Evolutionary conservation across 2,329 filamentous ascomycete species (phyloP), one percentile per base, ranked within the genome.

Genomic region (Claviceps fusiformis): DNA sequence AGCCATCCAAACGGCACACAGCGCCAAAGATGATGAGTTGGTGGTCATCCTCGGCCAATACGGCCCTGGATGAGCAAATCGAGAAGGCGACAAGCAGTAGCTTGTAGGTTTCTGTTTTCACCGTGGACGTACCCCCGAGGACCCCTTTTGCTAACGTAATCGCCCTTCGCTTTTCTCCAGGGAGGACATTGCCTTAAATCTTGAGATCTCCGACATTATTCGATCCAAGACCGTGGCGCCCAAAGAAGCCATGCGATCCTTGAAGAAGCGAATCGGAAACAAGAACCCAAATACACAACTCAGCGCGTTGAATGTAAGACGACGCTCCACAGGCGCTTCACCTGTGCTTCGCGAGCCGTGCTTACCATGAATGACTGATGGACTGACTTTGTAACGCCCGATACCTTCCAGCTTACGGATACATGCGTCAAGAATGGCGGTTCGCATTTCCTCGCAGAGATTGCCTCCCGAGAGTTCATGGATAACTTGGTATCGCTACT

Each of bases 361-460:
- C 33, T 39, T 15, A 39, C 24, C 10, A 31, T 48, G 44, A 11
- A 31, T 48, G 44, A 37, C 52, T 48, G 52, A 17, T 27, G 24
- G 35, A 15, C 52, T 53, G 35, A 53, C 52, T 31, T 17, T 24
- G 24, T 9, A 33, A 24, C 44, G 10, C 33, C 41, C 35, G n/a
- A 15, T 10, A 43, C 81, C 11, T 6, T 6, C 27, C 81, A 82
- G 89, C 85, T 98, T 64, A 95, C 91, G 61, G 93, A 98, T 73
- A 97, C 93, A 0, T 98, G 93, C 68, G 90, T 97, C 58, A 98
- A 98, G 75, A 98, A 98, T 75, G 93, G 93, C 57, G 93, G 93
- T 62, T 81, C 86, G 44, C 93, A 98, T 71, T 98, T 98, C 70
- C 83, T 98, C 52, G 80, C 85, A 61, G 93, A 98, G 73, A 93